Evolutionary conservation across 2,329 filamentous ascomycete genomes (phyloP).

Genomic region (Drechmeria coniospora): DNA sequence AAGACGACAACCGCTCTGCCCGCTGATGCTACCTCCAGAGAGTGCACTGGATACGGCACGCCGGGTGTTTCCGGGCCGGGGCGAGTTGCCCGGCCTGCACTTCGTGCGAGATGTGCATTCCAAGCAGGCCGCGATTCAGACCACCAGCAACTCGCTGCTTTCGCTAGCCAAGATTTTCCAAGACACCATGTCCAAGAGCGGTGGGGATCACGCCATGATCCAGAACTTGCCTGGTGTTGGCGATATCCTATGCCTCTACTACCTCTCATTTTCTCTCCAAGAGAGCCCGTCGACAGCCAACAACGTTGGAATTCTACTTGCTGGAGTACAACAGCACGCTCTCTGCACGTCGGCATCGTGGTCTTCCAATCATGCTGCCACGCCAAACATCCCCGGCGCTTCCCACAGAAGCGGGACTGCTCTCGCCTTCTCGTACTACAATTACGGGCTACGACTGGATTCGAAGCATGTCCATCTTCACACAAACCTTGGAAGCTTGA

Average conservation of each 20-base stretch:
- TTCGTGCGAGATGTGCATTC: constrained; percentile 56
- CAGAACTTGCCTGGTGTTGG: constrained; percentile 62
- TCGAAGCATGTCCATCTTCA: constrained; percentile 86
- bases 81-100: constrained; percentile 65
- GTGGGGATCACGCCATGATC: constrained; percentile 35
- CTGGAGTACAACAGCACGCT: constrained; percentile 63
- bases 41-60: constrained; percentile 69
- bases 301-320: constrained; percentile 94
- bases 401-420: constrained; percentile 74
- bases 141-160: constrained; percentile 86
- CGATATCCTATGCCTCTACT: constrained; percentile 89
- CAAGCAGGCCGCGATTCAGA: constrained; percentile 69
- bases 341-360: constrained; percentile 15
- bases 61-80: constrained; percentile 62
- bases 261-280: constrained; percentile 83
- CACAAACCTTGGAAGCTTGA: constrained; percentile 84
- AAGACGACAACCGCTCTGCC: constrained; percentile 16
- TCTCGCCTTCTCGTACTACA: constrained; percentile 83
- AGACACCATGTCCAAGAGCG: constrained; percentile 74
- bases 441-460: constrained; percentile 81
- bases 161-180: constrained; percentile 97
- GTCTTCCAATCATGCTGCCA: constrained; percentile 6
- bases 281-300: constrained; percentile 96
- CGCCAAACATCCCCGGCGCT: constrained; percentile 56
- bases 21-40: constrained; percentile 69